Base-by-base conservation (phyloP, 495 filamentous ascomycete genomes). In the Hypoxylon subgilvum region DNA sequence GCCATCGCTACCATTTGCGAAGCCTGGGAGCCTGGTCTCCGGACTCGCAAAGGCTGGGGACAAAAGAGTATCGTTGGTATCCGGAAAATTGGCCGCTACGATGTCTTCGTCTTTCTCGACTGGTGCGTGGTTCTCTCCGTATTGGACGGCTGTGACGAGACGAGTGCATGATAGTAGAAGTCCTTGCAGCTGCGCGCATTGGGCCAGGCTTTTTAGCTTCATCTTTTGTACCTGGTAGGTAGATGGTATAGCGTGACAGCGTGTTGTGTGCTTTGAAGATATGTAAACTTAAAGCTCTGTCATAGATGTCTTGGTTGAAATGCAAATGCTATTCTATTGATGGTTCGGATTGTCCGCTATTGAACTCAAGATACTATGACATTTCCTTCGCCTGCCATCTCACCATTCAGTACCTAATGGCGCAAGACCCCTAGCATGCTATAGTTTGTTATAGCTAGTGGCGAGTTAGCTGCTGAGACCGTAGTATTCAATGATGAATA, bases 11-110 rank as follows among this genome's bases (percentile, higher is more conserved):
- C 66, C 66, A 30, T 67, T 58, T 1, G 41, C 39, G 36, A 69
- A 69, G 8, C 66, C 66, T 16, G 48, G 54, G 0, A 52, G 52
- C 6, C 50, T 23, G n/a, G 30, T 57, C 13, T 45, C 13, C 32
- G 55, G 58, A 23, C 28, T 25, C 2, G 36, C 8, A 47, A 70
- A 68, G n/a, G 65, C 65, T 3, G 67, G 67, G n/a, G 64, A 67
- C 28, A 56, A 28, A 3, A 70, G 61, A 6, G 51, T 50, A 6
- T 67, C 60, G 19, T 61, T 52, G 7, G 64, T 64, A 35, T 67
- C 53, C 1, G 56, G 64, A 40, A 70, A 70, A 36, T 67, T 63
- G 2, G 57, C 57, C 2, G 61, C 65, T 25, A 70, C 65, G 1
- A 66, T 32, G 1, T 62, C 67, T 22, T 66, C 56, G 19, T 70